A percentile compares a stretch with the other conserved stretches of the same genome.
These are phyloP conservation scores for Tylopilus felleus DNA, from an alignment of 768 basidiomycete species.

Conservation along the genomic window DNA sequence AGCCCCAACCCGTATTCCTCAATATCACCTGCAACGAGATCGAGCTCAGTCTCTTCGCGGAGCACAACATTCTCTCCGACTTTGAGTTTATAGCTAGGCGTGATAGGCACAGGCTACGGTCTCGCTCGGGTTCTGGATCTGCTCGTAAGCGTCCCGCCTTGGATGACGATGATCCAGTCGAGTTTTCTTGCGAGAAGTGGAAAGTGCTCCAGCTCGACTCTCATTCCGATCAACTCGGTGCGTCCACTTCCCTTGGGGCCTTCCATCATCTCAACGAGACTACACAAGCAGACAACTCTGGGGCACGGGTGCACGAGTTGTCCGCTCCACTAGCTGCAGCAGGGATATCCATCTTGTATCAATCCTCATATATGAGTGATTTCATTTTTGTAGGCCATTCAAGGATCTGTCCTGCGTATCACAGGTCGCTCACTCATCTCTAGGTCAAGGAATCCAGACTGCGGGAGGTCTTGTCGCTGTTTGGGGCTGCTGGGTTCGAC, in stretches of 20 bases:
- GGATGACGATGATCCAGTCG: constrained; percentile 47
- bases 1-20: constrained; percentile 63
- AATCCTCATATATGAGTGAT: constrained; percentile 80
- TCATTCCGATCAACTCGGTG: constrained; percentile 68
- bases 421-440: constrained; percentile 2
- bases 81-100: constrained; percentile 60
- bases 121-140: constrained; percentile 38
- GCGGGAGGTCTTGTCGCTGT: constrained; percentile 56
- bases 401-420: not conserved
- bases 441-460: constrained; percentile 69
- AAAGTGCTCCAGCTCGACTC: constrained; percentile 79
- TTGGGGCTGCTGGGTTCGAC: constrained; percentile 63
- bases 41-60: constrained; percentile 73
- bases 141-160: constrained; percentile 22
- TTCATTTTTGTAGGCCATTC: constrained; percentile 65
- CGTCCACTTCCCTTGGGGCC: constrained; percentile 17
- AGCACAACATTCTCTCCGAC: constrained; percentile 51
- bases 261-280: constrained; percentile 5
- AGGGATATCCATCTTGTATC: constrained; percentile 79
- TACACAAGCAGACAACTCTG: constrained; percentile 52
- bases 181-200: constrained; percentile 74
- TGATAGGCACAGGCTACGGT: constrained; percentile 48
- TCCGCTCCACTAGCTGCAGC: constrained; percentile 73
- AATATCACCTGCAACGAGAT: constrained; percentile 77
- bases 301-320: constrained; percentile 70